Conservation (phyloP, 2,329 filamentous ascomycete species). For the Calonectria multiphialidica region DNA sequence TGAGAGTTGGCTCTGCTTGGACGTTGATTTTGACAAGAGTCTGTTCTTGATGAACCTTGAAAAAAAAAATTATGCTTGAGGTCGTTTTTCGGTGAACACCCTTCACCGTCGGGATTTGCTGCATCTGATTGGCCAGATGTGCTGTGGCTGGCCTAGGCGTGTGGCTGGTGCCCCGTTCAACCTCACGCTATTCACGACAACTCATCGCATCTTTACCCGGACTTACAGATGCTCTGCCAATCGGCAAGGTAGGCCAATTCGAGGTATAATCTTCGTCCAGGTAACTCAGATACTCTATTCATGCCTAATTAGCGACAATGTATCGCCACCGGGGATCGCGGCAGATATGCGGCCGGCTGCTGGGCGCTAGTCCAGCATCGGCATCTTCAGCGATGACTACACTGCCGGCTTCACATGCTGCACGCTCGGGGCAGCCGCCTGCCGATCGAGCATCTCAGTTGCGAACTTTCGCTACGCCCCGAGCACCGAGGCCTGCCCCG, state of each 20-base stretch:
- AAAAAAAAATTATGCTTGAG: constrained; percentile 30
- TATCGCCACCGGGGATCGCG: constrained; percentile 16
- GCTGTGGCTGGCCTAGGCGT: constrained; percentile 10
- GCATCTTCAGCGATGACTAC: background rate
- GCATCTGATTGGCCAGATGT: constrained; percentile 34
- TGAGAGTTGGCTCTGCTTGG: constrained; percentile 8
- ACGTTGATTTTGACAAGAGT: constrained; percentile 25
- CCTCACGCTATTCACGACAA: constrained; percentile 18
- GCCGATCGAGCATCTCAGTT: constrained; percentile 19
- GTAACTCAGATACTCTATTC: background rate
- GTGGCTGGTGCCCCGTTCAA: constrained; percentile 29
- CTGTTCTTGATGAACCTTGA: background rate
- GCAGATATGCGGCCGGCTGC: constrained; percentile 19
- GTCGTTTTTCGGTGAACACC: constrained; percentile 32
- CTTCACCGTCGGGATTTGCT: constrained; percentile 15
- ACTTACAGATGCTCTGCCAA: background rate
- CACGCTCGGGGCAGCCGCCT: background rate
- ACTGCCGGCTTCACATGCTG: background rate
- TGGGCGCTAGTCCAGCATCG: constrained; percentile 14
- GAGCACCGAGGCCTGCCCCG: constrained; percentile 23
- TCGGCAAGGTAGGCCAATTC: background rate
- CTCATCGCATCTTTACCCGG: constrained; percentile 6
- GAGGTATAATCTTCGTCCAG: background rate
- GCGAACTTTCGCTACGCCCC: constrained; percentile 34
- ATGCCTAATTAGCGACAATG: background rate